Evolutionary conservation across 192 early-diverging fungal genomes (phyloP), one percentile per base, ranked within the genome.

Genomic region (Mortierella alpina): DNA sequence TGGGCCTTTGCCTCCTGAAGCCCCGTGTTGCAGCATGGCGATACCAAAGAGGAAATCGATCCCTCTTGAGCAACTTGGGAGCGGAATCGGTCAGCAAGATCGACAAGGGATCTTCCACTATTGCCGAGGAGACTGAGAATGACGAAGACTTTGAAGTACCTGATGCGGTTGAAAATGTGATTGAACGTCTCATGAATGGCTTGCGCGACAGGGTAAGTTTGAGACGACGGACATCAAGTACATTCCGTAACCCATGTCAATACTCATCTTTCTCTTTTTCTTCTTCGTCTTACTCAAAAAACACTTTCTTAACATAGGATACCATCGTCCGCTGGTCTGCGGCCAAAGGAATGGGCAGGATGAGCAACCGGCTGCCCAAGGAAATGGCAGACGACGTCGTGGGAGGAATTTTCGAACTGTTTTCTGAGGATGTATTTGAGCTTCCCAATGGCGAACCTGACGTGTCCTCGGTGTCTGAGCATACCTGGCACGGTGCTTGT

Each of bases 291-390:
- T 52, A 9, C 22, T 7, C 7, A 9, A 6, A 20, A 3, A 48
- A 47, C 45, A 20, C 12, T 0, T 39, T 68, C 11, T 9, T 3
- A 60, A 13, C n/a, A 59, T 6, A 88, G 85, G 92, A 96, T 68
- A 99, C 98, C 0, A 94, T 99, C 68, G 97, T 99, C 5, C 91
- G 98, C 61, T 98, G 96, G 96, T 97, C 96, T 11, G 92, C 96
- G 7, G 96, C 98, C 9, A 99, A 99, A 86, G 98, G 97, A 13
- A 85, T 99, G 59, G 98, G 95, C 7, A 87, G 98, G 56, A 90
- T 99, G 63, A 83, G 92, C 5, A 91, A 91, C 51, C 86, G 98
- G 31, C 75, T 99, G 57, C 92, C 95, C 2, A 84, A 85, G 45
- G 92, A 91, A 22, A 83, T 98, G 55, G 95, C 92, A 0, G 90